phyloP scores from a whole-genome alignment of 2,329 filamentous ascomycete species.

The Calonectria naviculata region DNA sequence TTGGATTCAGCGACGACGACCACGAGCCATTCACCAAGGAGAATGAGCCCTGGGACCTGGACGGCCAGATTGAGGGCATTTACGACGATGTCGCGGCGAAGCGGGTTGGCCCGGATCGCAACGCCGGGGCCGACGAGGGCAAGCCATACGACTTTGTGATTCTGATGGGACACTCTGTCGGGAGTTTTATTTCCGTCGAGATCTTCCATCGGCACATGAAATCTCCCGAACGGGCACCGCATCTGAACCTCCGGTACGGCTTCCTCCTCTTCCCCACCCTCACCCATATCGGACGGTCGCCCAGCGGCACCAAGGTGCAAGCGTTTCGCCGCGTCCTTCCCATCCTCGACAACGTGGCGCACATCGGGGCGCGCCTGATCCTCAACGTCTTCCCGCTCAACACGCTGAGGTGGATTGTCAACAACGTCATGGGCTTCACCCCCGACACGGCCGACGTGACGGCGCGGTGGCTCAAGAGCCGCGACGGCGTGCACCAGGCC shows the following conservation, averaged over 20 bases:
- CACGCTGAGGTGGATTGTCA: slow-evolving; percentile 56
- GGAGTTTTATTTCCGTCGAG: slow-evolving; percentile 78
- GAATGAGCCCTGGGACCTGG: slow-evolving; percentile 61
- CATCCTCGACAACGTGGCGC: slow-evolving; percentile 53
- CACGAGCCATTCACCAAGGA: slow-evolving; percentile 56
- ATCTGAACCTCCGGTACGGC: slow-evolving; percentile 59
- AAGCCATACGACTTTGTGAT: slow-evolving; percentile 68
- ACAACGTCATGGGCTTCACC: slow-evolving; percentile 59
- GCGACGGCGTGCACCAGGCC: slow-evolving; percentile 69
- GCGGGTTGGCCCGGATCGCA: slow-evolving; percentile 40
- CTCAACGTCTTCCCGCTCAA: slow-evolving; percentile 54
- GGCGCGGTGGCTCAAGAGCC: slow-evolving; percentile 64
- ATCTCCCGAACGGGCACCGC: slow-evolving; percentile 44
- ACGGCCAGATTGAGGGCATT: slow-evolving; percentile 62
- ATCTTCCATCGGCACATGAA: slow-evolving; percentile 68
- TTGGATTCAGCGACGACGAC: slow-evolving; percentile 68
- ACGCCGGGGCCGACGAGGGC: slow-evolving; percentile 33
- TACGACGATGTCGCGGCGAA: slow-evolving; percentile 51
- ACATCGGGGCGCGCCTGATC: slow-evolving; percentile 53
- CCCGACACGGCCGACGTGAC: slow-evolving; percentile 61
- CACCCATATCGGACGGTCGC: slow-evolving; percentile 74
- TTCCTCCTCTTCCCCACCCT: slow-evolving; percentile 81
- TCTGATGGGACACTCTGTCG: slow-evolving; percentile 80
- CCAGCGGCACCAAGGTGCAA: slow-evolving; percentile 62
- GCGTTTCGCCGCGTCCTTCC: slow-evolving; percentile 53